Evolutionary conservation across 768 basidiomycete genomes (phyloP).

Genomic region (Leccinum aurantiacum): DNA sequence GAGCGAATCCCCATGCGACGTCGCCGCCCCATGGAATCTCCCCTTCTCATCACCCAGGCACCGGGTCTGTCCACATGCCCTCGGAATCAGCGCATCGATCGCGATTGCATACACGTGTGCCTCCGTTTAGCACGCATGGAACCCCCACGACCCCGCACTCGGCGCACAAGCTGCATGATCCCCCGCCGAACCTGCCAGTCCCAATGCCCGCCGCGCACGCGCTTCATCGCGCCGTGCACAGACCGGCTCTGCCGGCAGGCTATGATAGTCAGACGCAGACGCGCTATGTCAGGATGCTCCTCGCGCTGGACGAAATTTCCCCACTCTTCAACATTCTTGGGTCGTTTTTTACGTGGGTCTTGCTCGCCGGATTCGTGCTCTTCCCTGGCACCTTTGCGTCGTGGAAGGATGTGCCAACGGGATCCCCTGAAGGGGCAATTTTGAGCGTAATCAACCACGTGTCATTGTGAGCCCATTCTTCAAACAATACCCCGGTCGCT

Average conservation of each 20-base stretch:
- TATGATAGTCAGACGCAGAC: conserved; percentile 36
- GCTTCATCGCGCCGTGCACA: conserved; percentile 19
- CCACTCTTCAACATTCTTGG: conserved; percentile 48
- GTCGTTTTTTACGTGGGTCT: conserved; percentile 61
- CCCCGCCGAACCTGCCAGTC: neutral
- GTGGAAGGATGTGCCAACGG: conserved; percentile 27
- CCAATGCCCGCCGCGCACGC: conserved; percentile 14
- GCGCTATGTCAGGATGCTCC: conserved; percentile 60
- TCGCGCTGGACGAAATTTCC: conserved; percentile 59
- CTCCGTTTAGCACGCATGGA: conserved; percentile 2
- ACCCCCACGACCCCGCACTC: neutral
- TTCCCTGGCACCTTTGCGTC: conserved; percentile 64
- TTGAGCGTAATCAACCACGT: conserved; percentile 41
- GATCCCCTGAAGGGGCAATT: conserved; percentile 34
- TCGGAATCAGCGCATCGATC: conserved; percentile 21
- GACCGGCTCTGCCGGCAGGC: conserved; percentile 25
- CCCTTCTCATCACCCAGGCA: conserved; percentile 6
- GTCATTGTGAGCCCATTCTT: conserved; percentile 41
- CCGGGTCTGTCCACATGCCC: conserved; percentile 2
- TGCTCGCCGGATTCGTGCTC: conserved; percentile 60
- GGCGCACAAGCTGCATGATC: conserved; percentile 1
- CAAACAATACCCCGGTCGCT: neutral
- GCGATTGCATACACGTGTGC: conserved; percentile 14
- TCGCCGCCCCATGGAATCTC: conserved; percentile 14
- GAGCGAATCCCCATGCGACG: conserved; percentile 8